Percentiles rank a stretch among this genome's conserved stretches.
Evolutionary conservation across 2,329 filamentous ascomycete species (phyloP).

Genomic region (Cylindrodendrum hubeiense): DNA sequence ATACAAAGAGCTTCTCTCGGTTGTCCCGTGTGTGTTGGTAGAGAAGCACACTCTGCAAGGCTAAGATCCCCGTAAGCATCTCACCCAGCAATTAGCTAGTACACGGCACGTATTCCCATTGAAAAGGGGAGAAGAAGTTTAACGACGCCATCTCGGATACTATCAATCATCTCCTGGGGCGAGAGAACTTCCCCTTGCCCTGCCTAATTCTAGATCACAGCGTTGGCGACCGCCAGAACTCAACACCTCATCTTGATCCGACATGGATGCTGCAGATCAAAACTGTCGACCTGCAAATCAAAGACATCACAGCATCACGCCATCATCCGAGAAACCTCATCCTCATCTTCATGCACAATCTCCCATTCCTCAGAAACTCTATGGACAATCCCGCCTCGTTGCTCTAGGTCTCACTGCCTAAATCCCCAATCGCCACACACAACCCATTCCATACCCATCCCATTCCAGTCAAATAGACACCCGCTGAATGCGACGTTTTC

Average conservation of each 20-base stretch:
- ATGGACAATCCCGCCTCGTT: constrained; percentile 13
- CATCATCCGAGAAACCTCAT: neutral
- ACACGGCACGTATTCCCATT: too few species aligned
- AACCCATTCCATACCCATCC: constrained; percentile 5
- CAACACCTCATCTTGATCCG: neutral
- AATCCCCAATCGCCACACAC: neutral
- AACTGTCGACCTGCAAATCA: neutral
- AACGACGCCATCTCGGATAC: too few species aligned
- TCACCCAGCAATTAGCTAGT: too few species aligned
- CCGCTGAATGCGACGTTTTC: constrained; percentile 20
- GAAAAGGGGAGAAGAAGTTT: too few species aligned
- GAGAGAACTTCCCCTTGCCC: neutral
- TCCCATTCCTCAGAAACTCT: constrained; percentile 18
- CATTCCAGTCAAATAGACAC: constrained; percentile 18
- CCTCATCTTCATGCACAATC: constrained; percentile 19
- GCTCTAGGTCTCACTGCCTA: constrained; percentile 5
- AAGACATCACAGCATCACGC: neutral
- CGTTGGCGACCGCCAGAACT: neutral
- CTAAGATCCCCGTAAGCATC: too few species aligned
- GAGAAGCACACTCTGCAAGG: too few species aligned
- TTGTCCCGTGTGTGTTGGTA: too few species aligned
- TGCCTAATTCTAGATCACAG: neutral
- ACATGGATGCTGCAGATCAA: neutral
- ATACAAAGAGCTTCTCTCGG: too few species aligned
- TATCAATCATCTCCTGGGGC: too few species aligned